phyloP scores from a whole-genome alignment of 495 filamentous ascomycete species.

The Aspergillus affinis region DNA sequence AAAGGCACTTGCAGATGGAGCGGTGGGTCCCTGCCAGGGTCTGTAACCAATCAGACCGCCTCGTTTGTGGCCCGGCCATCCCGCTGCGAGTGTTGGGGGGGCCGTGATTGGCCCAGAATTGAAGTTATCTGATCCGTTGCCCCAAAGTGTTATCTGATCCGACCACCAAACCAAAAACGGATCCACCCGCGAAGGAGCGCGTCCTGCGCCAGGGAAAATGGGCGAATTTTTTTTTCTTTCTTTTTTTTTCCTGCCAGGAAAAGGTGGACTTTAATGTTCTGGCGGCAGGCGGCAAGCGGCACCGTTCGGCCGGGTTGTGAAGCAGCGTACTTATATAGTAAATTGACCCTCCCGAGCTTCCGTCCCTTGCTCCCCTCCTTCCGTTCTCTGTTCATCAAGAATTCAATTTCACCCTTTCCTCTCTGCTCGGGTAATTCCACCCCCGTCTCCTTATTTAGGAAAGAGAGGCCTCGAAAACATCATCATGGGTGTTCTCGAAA shows the following conservation, averaged over 20 bases:
- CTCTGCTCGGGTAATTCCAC: neutral
- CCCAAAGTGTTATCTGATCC: conserved; percentile 17
- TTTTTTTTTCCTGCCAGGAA: too few species aligned
- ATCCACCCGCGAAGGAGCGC: neutral
- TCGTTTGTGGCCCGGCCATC: too few species aligned
- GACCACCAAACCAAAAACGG: conserved; percentile 1
- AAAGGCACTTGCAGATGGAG: neutral
- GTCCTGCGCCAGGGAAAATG: conserved; percentile 1
- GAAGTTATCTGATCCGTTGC: conserved; percentile 18
- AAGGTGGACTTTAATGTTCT: too few species aligned
- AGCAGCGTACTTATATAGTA: conserved; percentile 4
- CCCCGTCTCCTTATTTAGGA: neutral
- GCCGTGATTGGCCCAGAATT: neutral
- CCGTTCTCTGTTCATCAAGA: neutral
- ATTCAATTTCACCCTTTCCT: neutral
- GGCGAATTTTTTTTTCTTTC: neutral
- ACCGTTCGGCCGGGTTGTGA: conserved; percentile 6
- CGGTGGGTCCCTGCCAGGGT: neutral
- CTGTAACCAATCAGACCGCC: neutral
- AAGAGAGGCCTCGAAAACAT: conserved; percentile 1
- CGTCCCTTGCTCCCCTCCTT: neutral
- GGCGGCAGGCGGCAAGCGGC: too few species aligned
- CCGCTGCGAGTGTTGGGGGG: neutral
- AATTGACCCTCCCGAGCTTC: neutral
- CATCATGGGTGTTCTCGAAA: conserved; percentile 26